Conservation (phyloP, 2,329 filamentous ascomycete genomes). For the Calonectria pauciramosa region DNA sequence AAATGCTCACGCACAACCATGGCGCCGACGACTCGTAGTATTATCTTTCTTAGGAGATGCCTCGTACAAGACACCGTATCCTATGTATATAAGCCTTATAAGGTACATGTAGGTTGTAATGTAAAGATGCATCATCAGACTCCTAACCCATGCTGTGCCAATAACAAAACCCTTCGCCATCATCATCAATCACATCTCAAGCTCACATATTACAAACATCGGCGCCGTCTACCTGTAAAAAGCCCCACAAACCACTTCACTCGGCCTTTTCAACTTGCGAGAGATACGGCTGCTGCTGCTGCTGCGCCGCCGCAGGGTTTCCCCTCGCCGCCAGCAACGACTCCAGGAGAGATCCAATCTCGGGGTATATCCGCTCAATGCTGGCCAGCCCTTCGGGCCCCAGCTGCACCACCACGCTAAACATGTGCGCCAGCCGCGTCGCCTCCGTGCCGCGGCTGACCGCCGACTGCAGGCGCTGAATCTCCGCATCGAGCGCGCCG, state of each 20-base stretch:
- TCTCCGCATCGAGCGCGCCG: slow-evolving; percentile 38
- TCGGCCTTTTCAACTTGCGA: slow-evolving; percentile 33
- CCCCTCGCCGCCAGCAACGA: slow-evolving; percentile 40
- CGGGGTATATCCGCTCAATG: slow-evolving; percentile 47
- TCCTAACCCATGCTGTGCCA: slow-evolving; percentile 12
- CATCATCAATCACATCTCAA: slow-evolving; percentile 7
- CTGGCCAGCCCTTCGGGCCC: slow-evolving; percentile 43
- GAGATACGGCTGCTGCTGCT: slow-evolving; percentile 11
- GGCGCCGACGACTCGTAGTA: not conserved
- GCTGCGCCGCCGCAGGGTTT: slow-evolving; percentile 14
- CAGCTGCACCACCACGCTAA: slow-evolving; percentile 44
- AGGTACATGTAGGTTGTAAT: slow-evolving; percentile 13
- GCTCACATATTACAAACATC: slow-evolving; percentile 19
- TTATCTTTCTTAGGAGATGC: slow-evolving; percentile 14
- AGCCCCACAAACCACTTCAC: not conserved
- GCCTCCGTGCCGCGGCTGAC: slow-evolving; percentile 43
- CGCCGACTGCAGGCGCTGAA: slow-evolving; percentile 40
- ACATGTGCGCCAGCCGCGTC: slow-evolving; percentile 42
- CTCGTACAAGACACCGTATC: slow-evolving; percentile 19
- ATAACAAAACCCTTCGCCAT: slow-evolving; percentile 5
- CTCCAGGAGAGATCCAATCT: slow-evolving; percentile 46
- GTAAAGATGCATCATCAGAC: slow-evolving; percentile 12
- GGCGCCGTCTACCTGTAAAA: slow-evolving; percentile 9
- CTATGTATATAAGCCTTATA: slow-evolving; percentile 12
- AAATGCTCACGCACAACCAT: not conserved